These are phyloP conservation scores for Citrus glauca DNA, from an alignment of 345 rosid species.

Conservation along the genomic window DNA sequence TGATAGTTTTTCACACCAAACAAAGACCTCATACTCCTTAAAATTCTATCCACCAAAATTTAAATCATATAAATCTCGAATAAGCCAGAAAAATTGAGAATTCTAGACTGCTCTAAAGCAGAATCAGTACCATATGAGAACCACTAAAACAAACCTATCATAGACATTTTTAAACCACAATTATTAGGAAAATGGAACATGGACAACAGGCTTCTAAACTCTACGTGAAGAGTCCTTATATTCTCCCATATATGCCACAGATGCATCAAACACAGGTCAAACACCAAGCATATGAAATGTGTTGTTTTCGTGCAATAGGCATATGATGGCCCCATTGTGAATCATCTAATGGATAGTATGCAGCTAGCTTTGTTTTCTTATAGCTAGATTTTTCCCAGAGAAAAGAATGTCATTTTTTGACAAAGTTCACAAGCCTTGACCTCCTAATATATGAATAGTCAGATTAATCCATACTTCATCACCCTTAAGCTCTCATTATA, in stretches of 20 bases:
- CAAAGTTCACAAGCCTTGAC: neutral
- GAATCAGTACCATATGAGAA: neutral
- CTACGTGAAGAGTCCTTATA: neutral
- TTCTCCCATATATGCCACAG: neutral
- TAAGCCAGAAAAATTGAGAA: neutral
- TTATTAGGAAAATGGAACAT: neutral
- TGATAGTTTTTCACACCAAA: neutral
- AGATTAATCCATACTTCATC: neutral
- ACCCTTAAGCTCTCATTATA: neutral
- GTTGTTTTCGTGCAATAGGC: neutral
- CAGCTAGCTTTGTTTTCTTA: neutral
- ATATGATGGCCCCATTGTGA: neutral
- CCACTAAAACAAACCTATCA: neutral
- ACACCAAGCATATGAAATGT: neutral
- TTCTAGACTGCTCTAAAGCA: neutral
- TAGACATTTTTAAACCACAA: constrained; percentile 2
- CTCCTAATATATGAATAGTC: neutral
- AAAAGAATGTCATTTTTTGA: neutral
- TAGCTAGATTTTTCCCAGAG: neutral
- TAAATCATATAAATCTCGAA: neutral
- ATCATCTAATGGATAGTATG: neutral
- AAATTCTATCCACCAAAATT: constrained; percentile 9
- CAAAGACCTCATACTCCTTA: constrained; percentile 11
- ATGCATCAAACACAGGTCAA: neutral
- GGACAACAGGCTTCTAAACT: neutral